phyloP scores from a whole-genome alignment of 176 grass and related monocot species.

The Musa itinerans region DNA sequence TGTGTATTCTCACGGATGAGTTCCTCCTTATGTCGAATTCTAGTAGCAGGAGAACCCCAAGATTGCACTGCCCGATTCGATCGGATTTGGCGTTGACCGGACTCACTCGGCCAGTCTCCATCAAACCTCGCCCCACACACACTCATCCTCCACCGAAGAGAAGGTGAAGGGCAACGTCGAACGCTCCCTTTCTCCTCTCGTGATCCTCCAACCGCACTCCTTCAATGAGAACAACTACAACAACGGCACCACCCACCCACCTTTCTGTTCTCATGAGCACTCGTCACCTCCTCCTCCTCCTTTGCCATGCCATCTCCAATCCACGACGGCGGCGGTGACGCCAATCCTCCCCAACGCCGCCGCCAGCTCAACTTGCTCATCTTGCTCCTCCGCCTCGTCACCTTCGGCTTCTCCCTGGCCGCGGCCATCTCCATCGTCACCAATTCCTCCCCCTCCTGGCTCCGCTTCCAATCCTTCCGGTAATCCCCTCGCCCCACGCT shows the following conservation, averaged over 20 bases:
- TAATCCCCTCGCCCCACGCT: neutral
- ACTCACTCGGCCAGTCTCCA: too few relatives aligned
- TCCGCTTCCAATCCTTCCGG: slow-evolving; percentile 16
- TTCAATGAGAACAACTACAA: too few relatives aligned
- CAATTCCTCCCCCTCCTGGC: slow-evolving; percentile 17
- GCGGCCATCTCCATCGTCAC: slow-evolving; percentile 13
- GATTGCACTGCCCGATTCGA: too few relatives aligned
- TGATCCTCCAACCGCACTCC: neutral
- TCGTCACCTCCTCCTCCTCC: neutral
- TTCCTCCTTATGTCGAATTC: too few relatives aligned
- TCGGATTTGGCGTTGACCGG: too few relatives aligned
- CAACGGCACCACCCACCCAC: too few relatives aligned
- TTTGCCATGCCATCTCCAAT: neutral
- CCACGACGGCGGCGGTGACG: slow-evolving; percentile 3
- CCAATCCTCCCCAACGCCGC: neutral
- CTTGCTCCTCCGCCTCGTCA: slow-evolving; percentile 13
- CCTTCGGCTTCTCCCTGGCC: slow-evolving; percentile 14
- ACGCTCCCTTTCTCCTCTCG: neutral
- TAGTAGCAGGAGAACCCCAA: too few relatives aligned
- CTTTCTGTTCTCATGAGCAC: too few relatives aligned
- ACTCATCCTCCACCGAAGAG: too few relatives aligned
- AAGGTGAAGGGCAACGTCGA: too few relatives aligned
- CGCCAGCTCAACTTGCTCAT: neutral
- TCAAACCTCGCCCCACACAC: too few relatives aligned
- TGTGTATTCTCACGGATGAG: too few relatives aligned